Evolutionary conservation across 495 filamentous ascomycete genomes (phyloP).

Genomic region (Apiosordaria backusii): DNA sequence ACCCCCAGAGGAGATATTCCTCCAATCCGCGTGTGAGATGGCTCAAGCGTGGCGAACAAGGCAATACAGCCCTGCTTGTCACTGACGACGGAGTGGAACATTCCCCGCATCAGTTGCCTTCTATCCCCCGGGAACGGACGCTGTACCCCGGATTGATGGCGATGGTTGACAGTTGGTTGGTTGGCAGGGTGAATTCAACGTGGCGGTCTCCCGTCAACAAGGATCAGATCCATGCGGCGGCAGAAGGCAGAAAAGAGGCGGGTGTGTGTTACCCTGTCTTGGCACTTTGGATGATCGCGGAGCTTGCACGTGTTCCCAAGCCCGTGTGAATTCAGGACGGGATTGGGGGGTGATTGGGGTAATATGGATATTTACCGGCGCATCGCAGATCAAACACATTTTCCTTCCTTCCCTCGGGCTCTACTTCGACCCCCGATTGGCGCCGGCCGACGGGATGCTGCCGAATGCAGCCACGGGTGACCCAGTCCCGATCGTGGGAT

Average conservation of each 20-base stretch:
- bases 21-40: neutral
- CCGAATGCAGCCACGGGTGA: conserved; percentile 29
- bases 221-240: conserved; percentile 1
- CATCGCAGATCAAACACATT: conserved; percentile 23
- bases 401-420: conserved; percentile 8
- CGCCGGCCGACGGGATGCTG: conserved; percentile 15
- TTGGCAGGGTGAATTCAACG: conserved; percentile 2
- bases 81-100: conserved; percentile 16
- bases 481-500: conserved; percentile 11
- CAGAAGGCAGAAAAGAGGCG: conserved; percentile 10
- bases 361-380: conserved; percentile 35
- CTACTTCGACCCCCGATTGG: conserved; percentile 25
- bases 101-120: conserved; percentile 21
- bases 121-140: conserved; percentile 10
- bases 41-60: conserved; percentile 1
- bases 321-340: conserved; percentile 15
- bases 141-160: conserved; percentile 2
- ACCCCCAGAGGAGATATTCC: conserved; percentile 11
- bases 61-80: conserved; percentile 7
- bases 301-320: conserved; percentile 5
- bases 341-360: conserved; percentile 25
- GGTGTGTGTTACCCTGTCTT: conserved; percentile 16
- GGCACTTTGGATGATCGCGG: conserved; percentile 32
- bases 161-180: conserved; percentile 1
- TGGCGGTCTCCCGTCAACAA: neutral